Evolutionary conservation across 2,329 filamentous ascomycete species (phyloP), one percentile per base, ranked within the genome.

Genomic region (Plenodomus tracheiphilus): DNA sequence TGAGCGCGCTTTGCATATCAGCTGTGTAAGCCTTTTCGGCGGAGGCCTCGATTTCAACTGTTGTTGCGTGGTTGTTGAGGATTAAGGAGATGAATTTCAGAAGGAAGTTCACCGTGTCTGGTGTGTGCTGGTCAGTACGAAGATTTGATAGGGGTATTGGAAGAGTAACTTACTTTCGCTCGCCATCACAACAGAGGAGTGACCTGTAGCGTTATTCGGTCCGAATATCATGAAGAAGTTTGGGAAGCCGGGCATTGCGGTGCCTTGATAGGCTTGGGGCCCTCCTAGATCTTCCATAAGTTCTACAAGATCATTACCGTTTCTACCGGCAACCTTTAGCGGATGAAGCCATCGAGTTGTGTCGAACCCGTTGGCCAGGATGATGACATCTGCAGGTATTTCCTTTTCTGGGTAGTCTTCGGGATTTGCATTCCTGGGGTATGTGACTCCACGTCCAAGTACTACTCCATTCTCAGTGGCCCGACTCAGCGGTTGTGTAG

Each of bases 21-120:
- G 59, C 54, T 5, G 64, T 79, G 66, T 54, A 73, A 50, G 76
- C 94, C 93, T 55, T 85, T 82, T 61, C 81, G 76, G 48, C 96
- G 79, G 71, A 97, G 96, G 72, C 91, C 85, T 62, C 82, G 77
- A 62, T 89, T 88, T 75, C 97, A 88, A 79, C 92, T 94, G 68
- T 94, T 87, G 68, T 94, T 92, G 51, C 94, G 89, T 61, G 87
- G 88, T 93, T 92, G 95, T 77, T 97, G 90, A 53, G 92, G 16
- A 85, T 73, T 2, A 80, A 79, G 58, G 77, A 77, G 55, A 87
- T 79, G 54, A 87, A 77, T 0, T 81, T 81, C 9, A 87, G 62
- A 0, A 79, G 77, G 62, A 81, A 85, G 51, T 84, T 81, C 55
- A 85, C 73, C 61, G 79, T 79, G 62, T 86, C 47, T 55, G 20